Conservation (phyloP, 1,284 basidiomycete species). For the Ustilago bromivora region DNA sequence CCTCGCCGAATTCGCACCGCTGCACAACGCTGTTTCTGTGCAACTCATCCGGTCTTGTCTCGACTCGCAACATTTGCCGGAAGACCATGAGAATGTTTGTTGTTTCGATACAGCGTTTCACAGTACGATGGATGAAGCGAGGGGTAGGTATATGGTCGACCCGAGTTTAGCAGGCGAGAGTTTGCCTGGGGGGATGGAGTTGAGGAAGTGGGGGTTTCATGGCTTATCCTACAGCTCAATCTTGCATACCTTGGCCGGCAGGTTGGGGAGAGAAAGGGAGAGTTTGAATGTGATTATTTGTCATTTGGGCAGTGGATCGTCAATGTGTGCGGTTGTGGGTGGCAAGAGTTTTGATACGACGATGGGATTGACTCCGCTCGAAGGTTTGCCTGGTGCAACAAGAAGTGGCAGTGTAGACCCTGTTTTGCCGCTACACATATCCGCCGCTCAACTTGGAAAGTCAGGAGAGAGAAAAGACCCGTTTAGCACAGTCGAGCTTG, state of each 20-base stretch:
- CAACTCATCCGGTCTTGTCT: slow-evolving; percentile 27
- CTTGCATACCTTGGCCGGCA: slow-evolving; percentile 5
- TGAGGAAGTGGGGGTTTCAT: slow-evolving; percentile 43
- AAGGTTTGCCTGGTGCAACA: slow-evolving; percentile 41
- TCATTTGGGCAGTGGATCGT: slow-evolving; percentile 36
- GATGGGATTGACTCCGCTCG: slow-evolving; percentile 46
- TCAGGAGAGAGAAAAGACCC: slow-evolving; percentile 2
- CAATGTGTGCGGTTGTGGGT: slow-evolving; percentile 24
- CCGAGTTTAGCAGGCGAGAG: slow-evolving; percentile 7
- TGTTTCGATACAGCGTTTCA: slow-evolving; percentile 45
- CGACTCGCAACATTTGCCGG: slow-evolving; percentile 1
- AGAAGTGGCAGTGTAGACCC: slow-evolving; percentile 39
- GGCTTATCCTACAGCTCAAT: slow-evolving; percentile 34
- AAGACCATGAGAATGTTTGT: slow-evolving; percentile 14
- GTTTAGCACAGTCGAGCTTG: slow-evolving; percentile 14
- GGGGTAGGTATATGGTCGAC: slow-evolving; percentile 20
- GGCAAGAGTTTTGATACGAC: slow-evolving; percentile 37
- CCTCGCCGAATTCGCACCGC: slow-evolving; percentile 29
- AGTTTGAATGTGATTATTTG: slow-evolving; percentile 33
- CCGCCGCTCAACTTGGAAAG: slow-evolving; percentile 1
- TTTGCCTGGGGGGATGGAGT: slow-evolving; percentile 31
- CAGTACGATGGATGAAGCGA: slow-evolving; percentile 12
- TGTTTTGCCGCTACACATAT: slow-evolving; percentile 32
- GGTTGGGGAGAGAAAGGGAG: slow-evolving; percentile 1
- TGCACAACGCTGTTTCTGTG: slow-evolving; percentile 36